phyloP scores from a whole-genome alignment of 306 rosid species.

The Albizia julibrissin region DNA sequence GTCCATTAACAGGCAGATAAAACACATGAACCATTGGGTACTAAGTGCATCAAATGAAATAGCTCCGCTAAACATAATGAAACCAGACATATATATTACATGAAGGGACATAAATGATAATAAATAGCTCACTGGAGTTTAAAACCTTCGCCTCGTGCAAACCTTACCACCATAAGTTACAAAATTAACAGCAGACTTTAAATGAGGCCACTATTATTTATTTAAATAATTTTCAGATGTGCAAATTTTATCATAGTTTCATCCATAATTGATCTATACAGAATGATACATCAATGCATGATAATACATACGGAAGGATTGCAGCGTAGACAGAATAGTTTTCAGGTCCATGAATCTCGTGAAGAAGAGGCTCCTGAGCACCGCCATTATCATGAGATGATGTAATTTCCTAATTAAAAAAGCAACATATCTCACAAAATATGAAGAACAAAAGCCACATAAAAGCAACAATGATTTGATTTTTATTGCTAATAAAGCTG shows the following conservation, averaged over 20 bases:
- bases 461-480: not conserved
- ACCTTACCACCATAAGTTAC: no score
- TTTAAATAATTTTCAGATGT: not conserved
- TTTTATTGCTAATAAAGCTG: not conserved
- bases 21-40: not conserved
- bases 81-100: not conserved
- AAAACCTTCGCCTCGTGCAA: not conserved
- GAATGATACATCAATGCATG: not conserved
- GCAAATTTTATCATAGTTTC: not conserved
- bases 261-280: not conserved
- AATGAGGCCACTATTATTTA: not conserved
- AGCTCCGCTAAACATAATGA: not conserved
- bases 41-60: not conserved
- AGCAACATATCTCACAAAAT: not conserved
- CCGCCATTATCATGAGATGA: slow-evolving; percentile 44
- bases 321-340: slow-evolving; percentile 52
- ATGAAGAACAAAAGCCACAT: not conserved
- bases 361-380: slow-evolving; percentile 51
- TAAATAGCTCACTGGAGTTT: not conserved
- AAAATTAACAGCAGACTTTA: not conserved
- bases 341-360: slow-evolving; percentile 39
- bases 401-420: slow-evolving; percentile 39
- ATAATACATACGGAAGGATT: slow-evolving; percentile 58
- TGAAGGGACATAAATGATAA: not conserved
- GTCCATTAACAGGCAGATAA: not conserved